Conservation (phyloP, 75 land plant species). For the Pinus albicaulis region DNA sequence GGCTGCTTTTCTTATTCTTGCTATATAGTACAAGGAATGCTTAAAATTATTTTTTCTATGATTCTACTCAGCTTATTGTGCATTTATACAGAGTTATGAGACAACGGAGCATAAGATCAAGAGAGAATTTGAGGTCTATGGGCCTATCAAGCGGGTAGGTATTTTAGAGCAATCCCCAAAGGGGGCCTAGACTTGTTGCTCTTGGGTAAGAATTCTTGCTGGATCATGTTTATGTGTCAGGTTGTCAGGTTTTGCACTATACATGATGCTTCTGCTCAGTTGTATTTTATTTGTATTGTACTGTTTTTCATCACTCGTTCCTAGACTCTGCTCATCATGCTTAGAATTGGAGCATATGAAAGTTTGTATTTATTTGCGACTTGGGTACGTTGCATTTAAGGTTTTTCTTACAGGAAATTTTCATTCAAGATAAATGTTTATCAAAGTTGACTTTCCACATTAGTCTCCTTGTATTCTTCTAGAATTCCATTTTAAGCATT, state of each 20-base stretch:
- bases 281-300: not conserved
- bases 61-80: not conserved
- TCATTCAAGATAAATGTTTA: constrained; percentile 2
- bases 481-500: constrained; percentile 6
- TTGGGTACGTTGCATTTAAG: constrained; percentile 9
- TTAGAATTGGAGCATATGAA: constrained; percentile 10
- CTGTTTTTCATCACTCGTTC: constrained; percentile 6
- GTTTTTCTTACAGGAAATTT: constrained; percentile 5
- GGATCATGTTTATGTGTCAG: constrained; percentile 2
- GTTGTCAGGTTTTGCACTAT: not conserved
- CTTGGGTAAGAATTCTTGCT: constrained; percentile 11
- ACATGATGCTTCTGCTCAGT: not conserved
- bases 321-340: constrained; percentile 1
- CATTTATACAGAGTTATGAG: constrained; percentile 81
- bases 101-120: constrained; percentile 93
- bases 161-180: constrained; percentile 30
- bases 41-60: not conserved
- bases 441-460: not conserved
- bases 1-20: not conserved
- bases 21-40: not conserved
- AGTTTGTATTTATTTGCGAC: constrained; percentile 12
- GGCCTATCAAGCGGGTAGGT: constrained; percentile 99
- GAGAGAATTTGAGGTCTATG: constrained; percentile 99
- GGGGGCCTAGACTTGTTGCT: constrained; percentile 9
- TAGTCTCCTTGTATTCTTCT: constrained; percentile 3